Evolutionary conservation across 129 eudicot species (phyloP), one percentile per base, ranked within the genome.

Genomic region (Erigeron canadensis): DNA sequence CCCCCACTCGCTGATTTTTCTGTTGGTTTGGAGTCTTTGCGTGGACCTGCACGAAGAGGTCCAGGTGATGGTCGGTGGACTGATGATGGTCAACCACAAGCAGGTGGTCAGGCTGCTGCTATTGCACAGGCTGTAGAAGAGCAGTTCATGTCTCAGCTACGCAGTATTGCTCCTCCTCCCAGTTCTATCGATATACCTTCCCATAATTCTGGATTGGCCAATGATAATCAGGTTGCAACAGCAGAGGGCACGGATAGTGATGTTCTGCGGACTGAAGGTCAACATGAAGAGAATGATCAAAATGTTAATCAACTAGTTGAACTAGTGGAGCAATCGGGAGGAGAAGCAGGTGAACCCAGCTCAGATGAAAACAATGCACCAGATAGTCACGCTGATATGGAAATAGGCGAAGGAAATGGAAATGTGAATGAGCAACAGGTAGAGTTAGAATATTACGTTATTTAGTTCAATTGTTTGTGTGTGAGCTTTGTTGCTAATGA

Each of bases 61-160:
- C 86, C 96, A 67, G 99, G 91, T 75, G 95, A 86, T 81, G 97
- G 97, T 11, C 84, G 99, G 66, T 94, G 99, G 97, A 86, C 93
- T 54, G 99, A 94, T 83, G 99, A 94, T 84, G 99, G 99, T 41
- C 93, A 80, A 71, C 97, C 97, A 37, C 97, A 90, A 79, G 89
- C 88, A 42, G 88, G 96, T 67, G 92, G 88, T 81, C 96, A 85
- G 82, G 95, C 97, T 78, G 82, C 93, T 73, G 85, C 81, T 61
- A 77, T 94, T 87, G 99, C 97, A 63, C 97, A 86, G 78, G 93
- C 97, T 39, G 90, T 94, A 58, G 99, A 94, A 77, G 97, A 87
- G 63, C 87, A 84, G 34, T 89, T 94, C 69, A 54, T 86, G 72
- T 79, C 84, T 77, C 89, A 80, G 8, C 76, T 94, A 76, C 88